A percentile compares a stretch with the other conserved stretches of the same genome.
phyloP scores from a whole-genome alignment of 2,329 filamentous ascomycete genomes.

The Periglandula ipomoeae region DNA sequence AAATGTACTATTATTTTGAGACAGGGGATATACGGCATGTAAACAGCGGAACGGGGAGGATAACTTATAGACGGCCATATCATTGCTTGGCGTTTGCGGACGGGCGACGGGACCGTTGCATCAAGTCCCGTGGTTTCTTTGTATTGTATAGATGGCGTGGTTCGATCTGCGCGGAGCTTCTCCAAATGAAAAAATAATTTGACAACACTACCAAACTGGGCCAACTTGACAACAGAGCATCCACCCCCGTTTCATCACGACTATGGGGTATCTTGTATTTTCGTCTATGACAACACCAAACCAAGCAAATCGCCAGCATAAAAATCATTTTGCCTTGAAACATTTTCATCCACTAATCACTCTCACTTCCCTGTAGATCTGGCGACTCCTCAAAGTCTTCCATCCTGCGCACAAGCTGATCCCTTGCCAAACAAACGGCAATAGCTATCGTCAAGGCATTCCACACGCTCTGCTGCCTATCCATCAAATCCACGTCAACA shows the following conservation, averaged over 20 bases:
- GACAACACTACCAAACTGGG: no score
- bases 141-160: background rate
- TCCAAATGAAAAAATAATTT: background rate
- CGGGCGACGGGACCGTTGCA: background rate
- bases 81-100: constrained; percentile 5
- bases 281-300: no score
- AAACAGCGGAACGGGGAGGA: background rate
- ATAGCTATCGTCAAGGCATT: constrained; percentile 34
- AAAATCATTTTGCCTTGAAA: no score
- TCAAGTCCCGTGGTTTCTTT: background rate
- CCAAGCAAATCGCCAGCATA: no score
- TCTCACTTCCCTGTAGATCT: constrained; percentile 25
- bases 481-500: constrained; percentile 30
- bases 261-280: no score
- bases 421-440: constrained; percentile 29
- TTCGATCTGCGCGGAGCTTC: background rate
- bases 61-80: constrained; percentile 1
- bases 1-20: background rate
- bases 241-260: no score
- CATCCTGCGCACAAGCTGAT: constrained; percentile 25
- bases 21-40: background rate
- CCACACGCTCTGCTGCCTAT: constrained; percentile 32
- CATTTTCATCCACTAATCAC: constrained; percentile 29
- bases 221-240: background rate
- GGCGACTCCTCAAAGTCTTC: constrained; percentile 26